phyloP scores from a whole-genome alignment of 805 yeast species.

The Nakazawaea anatomiae region DNA sequence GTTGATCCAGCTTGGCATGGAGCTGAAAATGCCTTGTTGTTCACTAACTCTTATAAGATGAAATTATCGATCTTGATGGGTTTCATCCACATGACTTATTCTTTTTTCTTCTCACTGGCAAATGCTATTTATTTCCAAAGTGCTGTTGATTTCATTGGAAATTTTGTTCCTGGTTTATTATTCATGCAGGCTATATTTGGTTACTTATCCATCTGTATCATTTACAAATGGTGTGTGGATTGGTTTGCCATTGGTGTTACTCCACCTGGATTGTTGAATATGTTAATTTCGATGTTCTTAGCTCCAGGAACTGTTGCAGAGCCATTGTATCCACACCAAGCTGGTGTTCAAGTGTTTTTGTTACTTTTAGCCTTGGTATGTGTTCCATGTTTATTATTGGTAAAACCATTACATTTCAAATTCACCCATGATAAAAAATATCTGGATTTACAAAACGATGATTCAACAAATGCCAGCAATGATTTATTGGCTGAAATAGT shows the following conservation, averaged over 20 bases:
- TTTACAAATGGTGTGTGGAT: slow-evolving; percentile 70
- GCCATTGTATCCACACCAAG: slow-evolving; percentile 60
- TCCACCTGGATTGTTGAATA: slow-evolving; percentile 70
- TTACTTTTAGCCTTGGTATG: slow-evolving; percentile 57
- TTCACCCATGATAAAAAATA: slow-evolving; percentile 26
- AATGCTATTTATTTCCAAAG: slow-evolving; percentile 55
- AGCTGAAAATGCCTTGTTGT: slow-evolving; percentile 63
- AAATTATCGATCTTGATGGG: slow-evolving; percentile 73
- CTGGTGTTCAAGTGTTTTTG: slow-evolving; percentile 50
- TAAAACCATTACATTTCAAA: slow-evolving; percentile 52
- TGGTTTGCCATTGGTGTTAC: slow-evolving; percentile 58
- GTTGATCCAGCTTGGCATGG: slow-evolving; percentile 77
- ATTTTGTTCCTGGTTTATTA: slow-evolving; percentile 65
- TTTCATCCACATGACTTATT: slow-evolving; percentile 67
- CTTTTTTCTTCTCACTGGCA: slow-evolving; percentile 61
- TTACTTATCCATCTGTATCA: slow-evolving; percentile 56
- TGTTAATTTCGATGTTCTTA: slow-evolving; percentile 71
- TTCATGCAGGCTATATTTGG: slow-evolving; percentile 78
- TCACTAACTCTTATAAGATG: slow-evolving; percentile 74
- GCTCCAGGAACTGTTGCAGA: slow-evolving; percentile 68
- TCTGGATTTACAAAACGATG: slow-evolving; percentile 13
- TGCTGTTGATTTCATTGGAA: slow-evolving; percentile 61
- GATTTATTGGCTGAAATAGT: slow-evolving; percentile 14
- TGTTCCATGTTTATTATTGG: slow-evolving; percentile 67
- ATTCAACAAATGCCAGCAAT: slow-evolving; percentile 10